These are phyloP conservation scores for Neurospora hispaniola DNA, from an alignment of 495 filamentous ascomycete species.

Conservation along the genomic window DNA sequence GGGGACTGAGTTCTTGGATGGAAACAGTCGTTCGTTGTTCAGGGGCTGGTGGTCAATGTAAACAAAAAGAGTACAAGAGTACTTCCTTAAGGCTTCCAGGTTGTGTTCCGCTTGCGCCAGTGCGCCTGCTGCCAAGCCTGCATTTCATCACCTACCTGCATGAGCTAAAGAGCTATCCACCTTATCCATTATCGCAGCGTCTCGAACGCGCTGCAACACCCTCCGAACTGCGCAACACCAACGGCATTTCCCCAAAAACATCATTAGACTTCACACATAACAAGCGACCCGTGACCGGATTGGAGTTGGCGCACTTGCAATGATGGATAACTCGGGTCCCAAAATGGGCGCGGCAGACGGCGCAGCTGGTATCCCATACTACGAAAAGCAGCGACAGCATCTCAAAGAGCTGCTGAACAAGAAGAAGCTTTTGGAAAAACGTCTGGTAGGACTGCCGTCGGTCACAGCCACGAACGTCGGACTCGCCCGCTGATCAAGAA, in stretches of 20 bases:
- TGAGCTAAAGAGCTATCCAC: not conserved
- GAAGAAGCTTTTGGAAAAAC: slow-evolving; percentile 33
- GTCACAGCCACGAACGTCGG: not conserved
- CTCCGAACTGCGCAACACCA: not conserved
- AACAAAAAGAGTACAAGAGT: not conserved
- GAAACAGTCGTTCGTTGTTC: not conserved
- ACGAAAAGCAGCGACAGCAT: slow-evolving; percentile 39
- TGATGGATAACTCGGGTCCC: slow-evolving; percentile 44
- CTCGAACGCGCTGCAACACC: not conserved
- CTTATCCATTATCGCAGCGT: not conserved
- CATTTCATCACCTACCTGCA: not conserved
- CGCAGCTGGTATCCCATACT: slow-evolving; percentile 35
- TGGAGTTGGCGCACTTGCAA: slow-evolving; percentile 11
- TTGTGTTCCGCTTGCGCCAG: not conserved
- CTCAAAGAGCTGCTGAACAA: slow-evolving; percentile 38
- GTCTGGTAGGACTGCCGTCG: slow-evolving; percentile 25
- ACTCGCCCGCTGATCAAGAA: not conserved
- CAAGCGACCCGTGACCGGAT: not conserved
- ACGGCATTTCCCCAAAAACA: slow-evolving; percentile 1
- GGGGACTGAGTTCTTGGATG: not conserved
- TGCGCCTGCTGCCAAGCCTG: not conserved
- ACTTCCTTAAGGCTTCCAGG: not conserved
- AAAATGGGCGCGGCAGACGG: slow-evolving; percentile 23
- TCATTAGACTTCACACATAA: not conserved
- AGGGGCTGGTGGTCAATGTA: not conserved